These are phyloP conservation scores for Flaveria floridana DNA, from an alignment of 140 eudicot genomes.

Conservation along the genomic window DNA sequence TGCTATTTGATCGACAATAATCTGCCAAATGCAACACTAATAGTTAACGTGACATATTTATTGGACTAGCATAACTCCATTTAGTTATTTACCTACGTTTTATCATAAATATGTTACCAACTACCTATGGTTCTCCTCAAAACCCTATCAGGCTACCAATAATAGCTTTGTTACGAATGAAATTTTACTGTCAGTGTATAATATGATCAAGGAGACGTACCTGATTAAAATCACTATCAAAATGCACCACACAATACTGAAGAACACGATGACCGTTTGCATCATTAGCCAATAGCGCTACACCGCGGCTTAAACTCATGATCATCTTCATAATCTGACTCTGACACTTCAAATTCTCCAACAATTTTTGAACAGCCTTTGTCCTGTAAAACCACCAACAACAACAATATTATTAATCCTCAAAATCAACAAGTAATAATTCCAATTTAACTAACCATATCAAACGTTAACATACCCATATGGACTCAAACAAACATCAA, in stretches of 20 bases:
- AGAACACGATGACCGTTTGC: conserved; percentile 62
- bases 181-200: too few relatives aligned
- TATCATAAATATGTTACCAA: background rate
- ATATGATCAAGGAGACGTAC: conserved; percentile 28
- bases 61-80: background rate
- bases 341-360: conserved; percentile 45
- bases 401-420: conserved; percentile 1
- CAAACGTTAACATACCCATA: conserved; percentile 51
- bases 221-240: conserved; percentile 46
- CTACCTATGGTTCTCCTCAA: background rate
- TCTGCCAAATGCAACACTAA: conserved; percentile 39
- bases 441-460: background rate
- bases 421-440: background rate
- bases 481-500: conserved; percentile 40
- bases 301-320: conserved; percentile 46
- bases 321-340: conserved; percentile 45
- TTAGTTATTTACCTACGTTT: background rate
- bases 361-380: conserved; percentile 44
- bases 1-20: conserved; percentile 47
- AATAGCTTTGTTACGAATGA: too few relatives aligned
- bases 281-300: conserved; percentile 49
- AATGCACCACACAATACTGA: conserved; percentile 46
- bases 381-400: conserved; percentile 35
- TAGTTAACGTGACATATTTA: background rate
- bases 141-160: too few relatives aligned